phyloP scores from a whole-genome alignment of 2,329 filamentous ascomycete genomes.

The Hypoxylon sp. region DNA sequence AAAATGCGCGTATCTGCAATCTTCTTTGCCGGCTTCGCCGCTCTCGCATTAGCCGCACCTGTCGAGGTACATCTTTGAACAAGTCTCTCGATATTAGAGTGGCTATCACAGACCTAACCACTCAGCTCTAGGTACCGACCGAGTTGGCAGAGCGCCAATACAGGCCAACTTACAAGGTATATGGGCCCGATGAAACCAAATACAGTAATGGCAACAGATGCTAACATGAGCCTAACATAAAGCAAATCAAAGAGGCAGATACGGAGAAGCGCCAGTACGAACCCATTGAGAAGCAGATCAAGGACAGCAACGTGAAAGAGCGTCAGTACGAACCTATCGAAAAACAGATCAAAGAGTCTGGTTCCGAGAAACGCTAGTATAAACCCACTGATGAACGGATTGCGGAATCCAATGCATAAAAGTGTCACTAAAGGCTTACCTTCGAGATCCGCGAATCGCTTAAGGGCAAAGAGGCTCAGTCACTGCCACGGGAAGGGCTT shows the following conservation, averaged over 20 bases:
- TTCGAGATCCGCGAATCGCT: background rate
- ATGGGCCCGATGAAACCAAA: background rate
- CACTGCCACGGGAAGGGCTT: background rate
- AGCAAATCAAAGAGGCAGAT: background rate
- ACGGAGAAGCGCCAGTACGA: conserved; percentile 15
- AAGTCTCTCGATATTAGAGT: background rate
- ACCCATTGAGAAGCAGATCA: conserved; percentile 10
- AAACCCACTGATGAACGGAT: background rate
- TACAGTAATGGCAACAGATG: conserved; percentile 1
- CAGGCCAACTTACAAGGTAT: conserved; percentile 1
- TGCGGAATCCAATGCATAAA: background rate
- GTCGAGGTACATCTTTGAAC: conserved; percentile 26
- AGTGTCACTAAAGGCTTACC: background rate
- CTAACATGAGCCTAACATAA: conserved; percentile 1
- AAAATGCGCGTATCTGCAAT: conserved; percentile 36
- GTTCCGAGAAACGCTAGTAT: conserved; percentile 13
- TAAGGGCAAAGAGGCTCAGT: background rate
- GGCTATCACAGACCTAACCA: conserved; percentile 11
- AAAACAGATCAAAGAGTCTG: background rate
- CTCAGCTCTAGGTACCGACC: conserved; percentile 1
- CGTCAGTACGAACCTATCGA: background rate
- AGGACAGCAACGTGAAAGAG: background rate
- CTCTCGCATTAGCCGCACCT: conserved; percentile 36
- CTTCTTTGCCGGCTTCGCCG: conserved; percentile 28
- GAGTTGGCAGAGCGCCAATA: conserved; percentile 23